Evolutionary conservation across 495 filamentous ascomycete species (phyloP), one percentile per base, ranked within the genome.

Genomic region (Daldinia bambusicola): DNA sequence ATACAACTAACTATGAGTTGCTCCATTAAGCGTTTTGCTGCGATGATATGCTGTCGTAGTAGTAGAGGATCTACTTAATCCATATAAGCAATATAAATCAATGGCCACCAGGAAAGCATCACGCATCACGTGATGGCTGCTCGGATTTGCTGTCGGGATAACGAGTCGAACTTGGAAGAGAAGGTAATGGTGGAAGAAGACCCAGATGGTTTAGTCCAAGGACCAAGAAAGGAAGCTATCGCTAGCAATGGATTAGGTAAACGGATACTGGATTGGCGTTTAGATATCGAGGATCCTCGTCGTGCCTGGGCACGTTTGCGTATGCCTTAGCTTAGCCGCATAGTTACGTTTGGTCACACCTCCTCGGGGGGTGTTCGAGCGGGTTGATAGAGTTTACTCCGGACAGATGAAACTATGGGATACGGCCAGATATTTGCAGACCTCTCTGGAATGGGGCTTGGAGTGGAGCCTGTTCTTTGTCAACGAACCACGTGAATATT

Each of bases 81-180:
- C 43, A 48, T 22, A 22, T 48, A 48, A 48, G 43, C 43, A 48
- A 22, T 22, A 22, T 48, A 48, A 48, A 48, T 48, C 43, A 48
- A 10, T 48, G 18, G 18, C 12, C 8, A 48, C 43, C 22, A 20
- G 9, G 18, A 22, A 22, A 8, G 2, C 43, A 8, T 16, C 0
- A 48, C 16, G 43, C 32, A 34, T 34, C 34, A 36, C 5, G 34
- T 36, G 2, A 12, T 10, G 43, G 20, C 9, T 45, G 7, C 20
- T 48, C 43, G 43, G 12, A 20, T 48, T 20, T 48, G n/a, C n/a
- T 14, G 14, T 45, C 16, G 16, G 41, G 6, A 3, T 45, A 45
- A 8, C 16, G 41, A 16, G n/a, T 18, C 41, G 41, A 45, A 16
- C 14, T 45, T 45, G 41, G 7, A 45, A 3, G 26, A 26, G 26